Percentiles rank a stretch among this genome's conserved stretches.
Evolutionary conservation across 2,329 filamentous ascomycete genomes (phyloP).

Genomic region (Diaporthe aspalathi): DNA sequence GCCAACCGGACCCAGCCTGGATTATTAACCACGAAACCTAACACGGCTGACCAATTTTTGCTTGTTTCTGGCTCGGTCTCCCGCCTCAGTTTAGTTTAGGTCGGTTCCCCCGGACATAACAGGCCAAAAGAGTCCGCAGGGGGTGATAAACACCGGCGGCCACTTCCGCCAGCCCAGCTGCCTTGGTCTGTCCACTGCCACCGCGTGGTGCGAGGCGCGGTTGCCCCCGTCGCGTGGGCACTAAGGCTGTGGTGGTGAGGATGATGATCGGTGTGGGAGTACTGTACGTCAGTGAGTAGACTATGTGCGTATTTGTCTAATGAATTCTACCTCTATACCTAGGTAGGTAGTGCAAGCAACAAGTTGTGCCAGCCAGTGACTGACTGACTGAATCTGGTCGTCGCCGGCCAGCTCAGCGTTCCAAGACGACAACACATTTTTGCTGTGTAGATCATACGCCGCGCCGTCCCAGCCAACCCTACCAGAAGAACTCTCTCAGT

Average conservation of each 20-base stretch:
- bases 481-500: neutral
- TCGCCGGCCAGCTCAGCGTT: constrained; percentile 28
- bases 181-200: constrained; percentile 12
- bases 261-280: too few species aligned
- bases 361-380: constrained; percentile 2
- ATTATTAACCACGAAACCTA: constrained; percentile 19
- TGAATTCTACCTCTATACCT: too few species aligned
- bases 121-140: neutral
- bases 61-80: constrained; percentile 18
- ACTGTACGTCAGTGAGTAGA: too few species aligned
- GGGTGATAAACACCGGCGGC: constrained; percentile 15
- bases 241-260: neutral
- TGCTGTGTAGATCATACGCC: constrained; percentile 23
- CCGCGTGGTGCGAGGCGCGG: constrained; percentile 15
- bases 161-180: neutral
- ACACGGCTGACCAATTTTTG: constrained; percentile 11
- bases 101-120: constrained; percentile 1
- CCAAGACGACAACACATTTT: constrained; percentile 25
- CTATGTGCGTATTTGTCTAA: neutral
- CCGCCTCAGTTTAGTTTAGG: constrained; percentile 12
- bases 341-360: neutral
- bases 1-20: neutral
- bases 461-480: neutral
- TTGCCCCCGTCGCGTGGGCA: neutral
- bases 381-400: constrained; percentile 27